phyloP scores from a whole-genome alignment of 1,284 basidiomycete species.

The Melampsora americana region DNA sequence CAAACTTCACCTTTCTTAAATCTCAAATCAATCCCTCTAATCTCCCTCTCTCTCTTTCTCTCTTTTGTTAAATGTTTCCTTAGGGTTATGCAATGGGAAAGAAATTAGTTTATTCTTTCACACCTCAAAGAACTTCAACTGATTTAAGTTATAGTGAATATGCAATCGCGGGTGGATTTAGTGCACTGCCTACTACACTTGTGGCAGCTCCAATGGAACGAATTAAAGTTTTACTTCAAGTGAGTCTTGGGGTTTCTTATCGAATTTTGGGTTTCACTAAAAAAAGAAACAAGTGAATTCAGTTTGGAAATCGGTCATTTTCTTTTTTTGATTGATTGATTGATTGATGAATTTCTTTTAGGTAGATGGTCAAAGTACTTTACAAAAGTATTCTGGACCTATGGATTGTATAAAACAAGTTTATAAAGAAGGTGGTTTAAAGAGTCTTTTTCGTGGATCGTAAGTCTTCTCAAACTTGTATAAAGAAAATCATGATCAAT shows the following conservation, averaged over 20 bases:
- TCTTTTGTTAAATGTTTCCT: background rate
- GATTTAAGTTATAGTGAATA: conserved; percentile 75
- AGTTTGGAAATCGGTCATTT: too few relatives aligned
- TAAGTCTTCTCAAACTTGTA: conserved; percentile 49
- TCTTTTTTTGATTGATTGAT: too few relatives aligned
- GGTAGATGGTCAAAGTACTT: conserved; percentile 47
- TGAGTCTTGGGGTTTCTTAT: too few relatives aligned
- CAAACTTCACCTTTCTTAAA: too few relatives aligned
- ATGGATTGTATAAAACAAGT: conserved; percentile 84
- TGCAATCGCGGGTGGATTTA: conserved; percentile 88
- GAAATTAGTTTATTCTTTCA: conserved; percentile 70
- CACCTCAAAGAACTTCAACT: conserved; percentile 60
- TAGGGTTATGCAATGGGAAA: conserved; percentile 87
- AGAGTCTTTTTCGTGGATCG: conserved; percentile 89
- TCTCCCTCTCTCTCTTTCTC: background rate
- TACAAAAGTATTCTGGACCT: conserved; percentile 81
- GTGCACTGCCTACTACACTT: conserved; percentile 85
- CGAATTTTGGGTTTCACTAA: too few relatives aligned
- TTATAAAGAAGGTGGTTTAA: conserved; percentile 89
- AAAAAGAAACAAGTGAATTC: too few relatives aligned
- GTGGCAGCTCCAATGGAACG: conserved; percentile 93
- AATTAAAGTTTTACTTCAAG: conserved; percentile 92
- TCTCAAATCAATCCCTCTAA: background rate
- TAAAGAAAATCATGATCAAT: too few relatives aligned
- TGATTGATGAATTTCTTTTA: too few relatives aligned